Conservation (phyloP, 768 basidiomycete genomes). For the Xerocomellus intermedius region DNA sequence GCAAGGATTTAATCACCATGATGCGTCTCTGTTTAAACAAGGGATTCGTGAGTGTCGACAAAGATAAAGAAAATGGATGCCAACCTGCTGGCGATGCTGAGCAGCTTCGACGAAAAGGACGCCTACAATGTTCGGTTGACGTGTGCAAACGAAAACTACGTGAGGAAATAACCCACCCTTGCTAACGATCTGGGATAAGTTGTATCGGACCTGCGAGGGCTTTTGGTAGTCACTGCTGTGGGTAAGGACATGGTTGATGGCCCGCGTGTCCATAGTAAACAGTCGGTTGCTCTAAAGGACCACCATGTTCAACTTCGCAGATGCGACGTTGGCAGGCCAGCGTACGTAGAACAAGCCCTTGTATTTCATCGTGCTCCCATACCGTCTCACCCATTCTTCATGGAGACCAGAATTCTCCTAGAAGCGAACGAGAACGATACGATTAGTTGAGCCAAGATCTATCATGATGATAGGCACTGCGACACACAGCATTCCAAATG, state of each 20-base stretch:
- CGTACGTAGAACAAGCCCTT: conserved; percentile 13
- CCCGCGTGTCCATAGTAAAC: conserved; percentile 55
- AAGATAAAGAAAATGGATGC: background rate
- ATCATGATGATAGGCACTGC: background rate
- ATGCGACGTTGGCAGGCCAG: no score
- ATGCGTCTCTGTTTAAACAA: conserved; percentile 8
- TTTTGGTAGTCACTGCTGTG: conserved; percentile 58
- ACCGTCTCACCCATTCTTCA: conserved; percentile 17
- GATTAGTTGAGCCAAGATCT: no score
- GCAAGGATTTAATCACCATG: conserved; percentile 33
- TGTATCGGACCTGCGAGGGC: background rate
- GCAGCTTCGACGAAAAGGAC: conserved; percentile 44
- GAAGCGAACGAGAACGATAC: background rate
- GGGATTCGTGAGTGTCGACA: background rate
- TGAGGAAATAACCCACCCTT: background rate
- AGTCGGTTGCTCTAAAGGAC: conserved; percentile 37
- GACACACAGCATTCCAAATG: conserved; percentile 41
- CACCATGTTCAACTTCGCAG: background rate
- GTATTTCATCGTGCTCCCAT: conserved; percentile 12
- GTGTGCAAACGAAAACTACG: background rate
- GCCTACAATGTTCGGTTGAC: conserved; percentile 31
- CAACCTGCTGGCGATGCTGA: conserved; percentile 39
- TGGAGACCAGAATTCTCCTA: conserved; percentile 8
- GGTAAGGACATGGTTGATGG: conserved; percentile 55
- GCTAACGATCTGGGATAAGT: background rate